phyloP scores from a whole-genome alignment of 2,329 filamentous ascomycete genomes.

The Nemania bipapillata region DNA sequence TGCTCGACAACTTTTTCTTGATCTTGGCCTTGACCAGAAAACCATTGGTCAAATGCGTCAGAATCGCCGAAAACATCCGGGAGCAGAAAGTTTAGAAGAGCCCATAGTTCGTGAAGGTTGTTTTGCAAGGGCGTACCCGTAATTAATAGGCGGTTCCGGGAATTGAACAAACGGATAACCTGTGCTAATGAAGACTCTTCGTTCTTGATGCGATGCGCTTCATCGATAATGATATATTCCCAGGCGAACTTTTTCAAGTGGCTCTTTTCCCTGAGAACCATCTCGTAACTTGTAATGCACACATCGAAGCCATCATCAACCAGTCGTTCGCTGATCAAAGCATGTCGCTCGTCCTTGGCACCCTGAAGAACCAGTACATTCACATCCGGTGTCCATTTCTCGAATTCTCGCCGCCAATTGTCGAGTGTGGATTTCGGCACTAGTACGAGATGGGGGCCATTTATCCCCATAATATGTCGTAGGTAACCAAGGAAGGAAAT shows the following conservation, averaged over 20 bases:
- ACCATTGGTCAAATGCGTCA: constrained; percentile 98
- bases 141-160: constrained; percentile 91
- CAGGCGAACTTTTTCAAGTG: constrained; percentile 97
- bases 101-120: constrained; percentile 98
- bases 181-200: constrained; percentile 97
- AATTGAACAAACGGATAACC: constrained; percentile 95
- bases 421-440: constrained; percentile 98
- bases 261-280: constrained; percentile 94
- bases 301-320: constrained; percentile 96
- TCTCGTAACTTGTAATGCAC: constrained; percentile 98
- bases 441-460: constrained; percentile 87
- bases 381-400: constrained; percentile 93
- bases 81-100: constrained; percentile 94
- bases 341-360: constrained; percentile 89
- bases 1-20: constrained; percentile 97
- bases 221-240: constrained; percentile 99
- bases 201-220: constrained; percentile 98
- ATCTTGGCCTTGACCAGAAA: constrained; percentile 87
- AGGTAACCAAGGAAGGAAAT: constrained; percentile 97
- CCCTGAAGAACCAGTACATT: constrained; percentile 94
- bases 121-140: constrained; percentile 97
- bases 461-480: constrained; percentile 87
- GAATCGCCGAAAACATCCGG: constrained; percentile 97
- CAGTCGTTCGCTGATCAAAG: constrained; percentile 89
- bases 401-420: constrained; percentile 97